Evolutionary conservation across 1,139 yeast species (phyloP).

Genomic region (Protomyces gravidus): DNA sequence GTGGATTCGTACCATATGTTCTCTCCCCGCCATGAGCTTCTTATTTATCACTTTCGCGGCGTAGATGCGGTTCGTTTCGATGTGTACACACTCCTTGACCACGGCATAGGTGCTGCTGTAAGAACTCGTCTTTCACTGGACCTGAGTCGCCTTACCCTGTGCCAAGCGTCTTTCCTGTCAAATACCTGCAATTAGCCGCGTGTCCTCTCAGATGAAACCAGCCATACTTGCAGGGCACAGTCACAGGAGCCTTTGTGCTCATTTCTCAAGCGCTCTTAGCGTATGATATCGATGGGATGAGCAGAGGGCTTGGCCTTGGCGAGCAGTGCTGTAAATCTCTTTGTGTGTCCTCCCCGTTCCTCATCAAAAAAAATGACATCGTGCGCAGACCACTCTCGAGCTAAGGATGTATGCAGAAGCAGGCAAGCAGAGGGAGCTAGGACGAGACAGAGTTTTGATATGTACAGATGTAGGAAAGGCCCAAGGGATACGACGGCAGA

Average conservation of each 20-base stretch:
- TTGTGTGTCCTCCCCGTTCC: too few relatives aligned
- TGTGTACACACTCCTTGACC: constrained; percentile 43
- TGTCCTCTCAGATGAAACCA: background rate
- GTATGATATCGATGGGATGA: too few relatives aligned
- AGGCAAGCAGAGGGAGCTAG: too few relatives aligned
- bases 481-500: too few relatives aligned
- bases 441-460: too few relatives aligned
- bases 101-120: constrained; percentile 18
- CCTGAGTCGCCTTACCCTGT: constrained; percentile 18
- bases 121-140: background rate
- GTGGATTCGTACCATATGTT: constrained; percentile 41
- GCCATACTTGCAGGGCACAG: constrained; percentile 1
- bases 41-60: constrained; percentile 48
- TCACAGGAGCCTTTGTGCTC: background rate
- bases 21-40: constrained; percentile 46
- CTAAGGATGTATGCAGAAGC: too few relatives aligned
- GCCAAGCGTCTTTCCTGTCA: constrained; percentile 20
- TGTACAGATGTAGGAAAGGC: too few relatives aligned
- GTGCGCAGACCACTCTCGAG: too few relatives aligned
- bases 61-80: constrained; percentile 42
- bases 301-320: too few relatives aligned
- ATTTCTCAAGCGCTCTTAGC: too few relatives aligned
- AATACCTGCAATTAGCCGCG: background rate
- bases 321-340: too few relatives aligned
- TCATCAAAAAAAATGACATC: too few relatives aligned